phyloP scores from a whole-genome alignment of 2,329 filamentous ascomycete species.

The Ophiostoma sp. region DNA sequence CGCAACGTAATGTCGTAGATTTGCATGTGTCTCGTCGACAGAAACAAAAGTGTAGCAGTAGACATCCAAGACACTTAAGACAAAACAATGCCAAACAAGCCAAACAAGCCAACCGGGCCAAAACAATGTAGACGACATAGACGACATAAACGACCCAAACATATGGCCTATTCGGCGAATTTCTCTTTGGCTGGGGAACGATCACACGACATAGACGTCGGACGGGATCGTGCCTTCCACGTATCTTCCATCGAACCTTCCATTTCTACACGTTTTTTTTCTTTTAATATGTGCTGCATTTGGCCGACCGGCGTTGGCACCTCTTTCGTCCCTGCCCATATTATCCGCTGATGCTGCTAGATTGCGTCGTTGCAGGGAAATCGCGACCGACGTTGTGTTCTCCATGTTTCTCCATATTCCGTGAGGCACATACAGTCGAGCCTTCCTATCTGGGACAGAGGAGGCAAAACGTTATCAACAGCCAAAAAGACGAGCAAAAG shows the following conservation, averaged over 20 bases:
- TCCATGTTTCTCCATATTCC: not conserved
- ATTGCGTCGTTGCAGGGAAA: not conserved
- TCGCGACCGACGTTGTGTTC: not conserved
- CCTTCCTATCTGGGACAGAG: slow-evolving; percentile 2
- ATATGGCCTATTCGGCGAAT: slow-evolving; percentile 11
- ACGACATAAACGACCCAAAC: not conserved
- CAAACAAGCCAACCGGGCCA: not conserved
- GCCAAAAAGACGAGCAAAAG: not conserved
- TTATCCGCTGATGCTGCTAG: not conserved
- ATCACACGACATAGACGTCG: slow-evolving; percentile 1
- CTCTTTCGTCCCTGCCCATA: not conserved
- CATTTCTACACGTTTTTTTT: not conserved
- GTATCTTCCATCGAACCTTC: not conserved
- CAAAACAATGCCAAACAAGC: not conserved
- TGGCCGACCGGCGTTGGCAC: not conserved
- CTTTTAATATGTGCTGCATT: not conserved
- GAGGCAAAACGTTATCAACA: slow-evolving; percentile 1
- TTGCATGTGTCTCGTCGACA: slow-evolving; percentile 7
- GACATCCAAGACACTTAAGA: not conserved
- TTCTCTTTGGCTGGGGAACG: slow-evolving; percentile 12
- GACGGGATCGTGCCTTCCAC: slow-evolving; percentile 3
- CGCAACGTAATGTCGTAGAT: slow-evolving; percentile 4
- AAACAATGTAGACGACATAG: not conserved
- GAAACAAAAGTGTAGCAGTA: not conserved
- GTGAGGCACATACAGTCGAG: not conserved